Base-by-base conservation (phyloP, 352 stramenopile species). In the Globisporangium orthogonon region DNA sequence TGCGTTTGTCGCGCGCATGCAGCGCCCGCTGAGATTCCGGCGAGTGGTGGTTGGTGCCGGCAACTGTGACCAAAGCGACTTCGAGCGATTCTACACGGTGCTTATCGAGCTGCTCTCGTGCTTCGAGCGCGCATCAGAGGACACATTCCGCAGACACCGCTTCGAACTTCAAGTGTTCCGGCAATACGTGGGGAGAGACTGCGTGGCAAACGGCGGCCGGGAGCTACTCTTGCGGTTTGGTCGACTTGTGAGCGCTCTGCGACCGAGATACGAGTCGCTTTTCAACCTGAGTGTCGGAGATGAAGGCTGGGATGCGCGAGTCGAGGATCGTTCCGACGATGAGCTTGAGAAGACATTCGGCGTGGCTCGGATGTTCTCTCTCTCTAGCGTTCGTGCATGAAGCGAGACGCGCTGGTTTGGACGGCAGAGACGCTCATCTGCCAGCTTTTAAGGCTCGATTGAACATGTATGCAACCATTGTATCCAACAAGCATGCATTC, bases 281-380 rank as follows among this genome's bases (percentile, higher is more conserved):
- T 43, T 62, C 7, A 44, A 35, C 7, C 50, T 52, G 56, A 51
- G 13, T n/a, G 7, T 62, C 7, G 50, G 44, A 0, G 50, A 31
- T 6, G 49, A 62, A 13, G 50, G 29, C n/a, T 62, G 56, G 56
- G 56, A 62, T n/a, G 41, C 47, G 7, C n/a, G 43, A 13, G 47
- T 52, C 11, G 56, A 39, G 4, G 43, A 52, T 1, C 39, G 23
- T 6, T 48, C 30, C 2, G 7, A 13, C 13, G 56, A 62, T 0
- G 29, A 51, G 41, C 37, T 62, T 14, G 49, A 62, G 33, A 33
- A 40, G 6, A 28, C 49, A 14, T 28, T 62, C 31, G 56, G 56
- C 17, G 43, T 15, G 15, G 49, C 56, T 35, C 33, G 56, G 29
- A 41, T 41, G 50, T 56, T 62, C 29, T 40, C 52, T 14, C 58